A percentile compares a stretch with the other conserved stretches of the same genome.
These are phyloP conservation scores for Brasilioporus rufonigricans DNA, from an alignment of 768 basidiomycete species.

Conservation along the genomic window DNA sequence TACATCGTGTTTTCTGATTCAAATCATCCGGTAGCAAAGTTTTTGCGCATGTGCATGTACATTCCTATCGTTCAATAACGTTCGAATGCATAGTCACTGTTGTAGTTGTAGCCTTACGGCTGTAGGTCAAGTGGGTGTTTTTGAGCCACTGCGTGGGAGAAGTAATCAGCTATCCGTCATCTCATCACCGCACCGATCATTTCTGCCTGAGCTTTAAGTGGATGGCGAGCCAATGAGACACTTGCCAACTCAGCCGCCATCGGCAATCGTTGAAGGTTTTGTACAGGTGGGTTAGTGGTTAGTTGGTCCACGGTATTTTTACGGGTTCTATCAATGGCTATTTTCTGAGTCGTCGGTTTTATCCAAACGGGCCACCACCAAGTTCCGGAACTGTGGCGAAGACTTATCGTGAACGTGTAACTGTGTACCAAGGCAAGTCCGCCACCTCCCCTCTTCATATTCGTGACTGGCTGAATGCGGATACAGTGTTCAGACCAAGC, in stretches of 20 bases:
- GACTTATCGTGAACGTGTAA: neutral
- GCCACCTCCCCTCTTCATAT: neutral
- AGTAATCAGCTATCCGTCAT: constrained; percentile 1
- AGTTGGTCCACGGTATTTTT: too few relatives aligned
- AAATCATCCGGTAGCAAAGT: constrained; percentile 20
- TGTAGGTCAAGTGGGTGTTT: constrained; percentile 11
- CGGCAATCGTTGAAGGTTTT: neutral
- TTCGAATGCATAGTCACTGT: constrained; percentile 28
- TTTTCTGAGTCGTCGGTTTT: neutral
- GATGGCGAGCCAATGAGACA: neutral
- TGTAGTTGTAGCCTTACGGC: constrained; percentile 24
- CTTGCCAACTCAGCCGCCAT: constrained; percentile 10
- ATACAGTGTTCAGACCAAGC: neutral
- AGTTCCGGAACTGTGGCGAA: constrained; percentile 6
- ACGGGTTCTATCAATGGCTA: neutral
- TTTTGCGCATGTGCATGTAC: constrained; percentile 27
- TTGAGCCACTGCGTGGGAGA: constrained; percentile 2
- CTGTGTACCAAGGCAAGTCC: neutral
- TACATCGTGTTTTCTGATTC: constrained; percentile 12
- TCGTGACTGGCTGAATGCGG: neutral
- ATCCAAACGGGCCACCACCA: neutral
- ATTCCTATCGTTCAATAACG: constrained; percentile 25
- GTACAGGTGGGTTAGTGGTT: constrained; percentile 11
- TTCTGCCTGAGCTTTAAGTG: neutral
- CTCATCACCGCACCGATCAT: neutral